Evolutionary conservation across 352 stramenopile species (phyloP).

Genomic region (Blastocystis sp.): DNA sequence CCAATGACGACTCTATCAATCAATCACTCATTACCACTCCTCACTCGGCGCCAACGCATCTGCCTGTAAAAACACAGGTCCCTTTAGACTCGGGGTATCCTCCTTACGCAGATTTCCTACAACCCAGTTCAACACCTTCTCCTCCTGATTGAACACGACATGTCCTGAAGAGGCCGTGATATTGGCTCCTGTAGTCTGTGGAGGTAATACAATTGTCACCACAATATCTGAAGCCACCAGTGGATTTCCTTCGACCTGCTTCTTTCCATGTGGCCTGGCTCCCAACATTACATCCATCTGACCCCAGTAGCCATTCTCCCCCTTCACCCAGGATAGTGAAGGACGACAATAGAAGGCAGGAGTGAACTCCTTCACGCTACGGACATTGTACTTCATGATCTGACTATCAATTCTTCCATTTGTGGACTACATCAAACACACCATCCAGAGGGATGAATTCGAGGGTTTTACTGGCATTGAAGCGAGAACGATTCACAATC

Average conservation of each 20-base stretch:
- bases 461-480: background rate
- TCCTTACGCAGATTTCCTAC: slow-evolving; percentile 3
- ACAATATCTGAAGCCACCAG: background rate
- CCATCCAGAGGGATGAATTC: slow-evolving; percentile 29
- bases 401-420: background rate
- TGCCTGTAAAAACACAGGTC: slow-evolving; percentile 8
- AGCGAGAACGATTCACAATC: background rate
- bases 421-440: background rate
- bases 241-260: slow-evolving; percentile 9
- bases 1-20: background rate
- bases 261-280: background rate
- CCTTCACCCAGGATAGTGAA: background rate
- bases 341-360: slow-evolving; percentile 13
- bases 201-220: background rate
- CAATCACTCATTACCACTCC: background rate
- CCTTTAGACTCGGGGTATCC: background rate
- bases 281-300: slow-evolving; percentile 33
- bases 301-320: background rate
- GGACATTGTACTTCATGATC: background rate
- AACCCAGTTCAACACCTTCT: slow-evolving; percentile 15
- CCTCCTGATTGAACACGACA: slow-evolving; percentile 8
- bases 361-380: background rate
- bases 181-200: background rate
- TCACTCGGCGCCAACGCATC: background rate
- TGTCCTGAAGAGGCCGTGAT: background rate